Conservation (phyloP, 2,329 filamentous ascomycete genomes). For the Pestalotiopsis sp. region DNA sequence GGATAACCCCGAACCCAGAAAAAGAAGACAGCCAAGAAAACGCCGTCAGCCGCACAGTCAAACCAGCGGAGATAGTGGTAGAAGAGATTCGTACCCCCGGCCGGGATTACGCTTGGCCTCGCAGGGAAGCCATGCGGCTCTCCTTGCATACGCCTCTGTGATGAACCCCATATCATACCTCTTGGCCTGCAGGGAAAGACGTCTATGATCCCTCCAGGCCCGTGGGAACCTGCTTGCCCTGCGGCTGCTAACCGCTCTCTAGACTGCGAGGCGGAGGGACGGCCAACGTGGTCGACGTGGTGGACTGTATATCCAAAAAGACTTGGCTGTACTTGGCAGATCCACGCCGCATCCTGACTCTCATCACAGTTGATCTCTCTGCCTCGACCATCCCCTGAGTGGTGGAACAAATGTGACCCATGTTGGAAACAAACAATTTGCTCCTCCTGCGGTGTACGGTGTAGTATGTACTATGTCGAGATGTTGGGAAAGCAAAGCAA, state of each 20-base stretch:
- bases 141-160: too few species aligned
- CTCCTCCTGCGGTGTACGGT: background rate
- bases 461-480: background rate
- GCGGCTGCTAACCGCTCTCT: background rate
- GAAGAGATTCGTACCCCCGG: slow-evolving; percentile 4
- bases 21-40: background rate
- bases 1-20: background rate
- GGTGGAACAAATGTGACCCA: slow-evolving; percentile 9
- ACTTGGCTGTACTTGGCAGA: slow-evolving; percentile 10
- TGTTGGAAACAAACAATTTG: background rate
- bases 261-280: background rate
- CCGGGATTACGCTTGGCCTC: background rate
- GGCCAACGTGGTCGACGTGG: background rate
- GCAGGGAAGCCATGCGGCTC: too few species aligned
- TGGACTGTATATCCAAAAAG: slow-evolving; percentile 1
- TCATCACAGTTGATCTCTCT: slow-evolving; percentile 3
- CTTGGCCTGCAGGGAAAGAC: background rate
- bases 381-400: background rate
- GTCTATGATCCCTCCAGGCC: too few species aligned
- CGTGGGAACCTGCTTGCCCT: background rate
- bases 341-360: slow-evolving; percentile 4
- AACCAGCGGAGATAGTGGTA: background rate
- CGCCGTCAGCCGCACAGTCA: background rate
- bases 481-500: background rate
- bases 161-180: too few species aligned